Conservation (phyloP, 202 grass and related monocot genomes). For the Elaeis oleifera region DNA sequence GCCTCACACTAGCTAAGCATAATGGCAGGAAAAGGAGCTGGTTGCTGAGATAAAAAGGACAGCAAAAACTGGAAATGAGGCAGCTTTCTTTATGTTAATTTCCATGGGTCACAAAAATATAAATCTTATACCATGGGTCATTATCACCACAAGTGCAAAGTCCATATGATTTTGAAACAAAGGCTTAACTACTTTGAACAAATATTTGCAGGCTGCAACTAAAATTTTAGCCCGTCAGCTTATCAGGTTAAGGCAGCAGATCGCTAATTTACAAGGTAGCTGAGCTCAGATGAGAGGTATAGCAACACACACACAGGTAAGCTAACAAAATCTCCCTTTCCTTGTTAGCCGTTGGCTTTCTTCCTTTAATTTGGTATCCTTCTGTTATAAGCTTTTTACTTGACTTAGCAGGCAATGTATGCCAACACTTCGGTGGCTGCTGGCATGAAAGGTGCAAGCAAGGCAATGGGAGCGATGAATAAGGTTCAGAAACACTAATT, state of each 20-base stretch:
- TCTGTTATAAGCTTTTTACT: too few relatives aligned
- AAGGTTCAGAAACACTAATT: slow-evolving; percentile 40
- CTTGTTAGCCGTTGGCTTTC: too few relatives aligned
- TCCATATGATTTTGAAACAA: neutral
- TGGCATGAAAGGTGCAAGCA: slow-evolving; percentile 77
- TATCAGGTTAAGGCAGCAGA: slow-evolving; percentile 92
- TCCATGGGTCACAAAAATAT: neutral
- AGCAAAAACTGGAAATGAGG: slow-evolving; percentile 99
- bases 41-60: slow-evolving; percentile 95
- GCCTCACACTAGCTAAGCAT: slow-evolving; percentile 1
- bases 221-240: slow-evolving; percentile 81
- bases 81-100: slow-evolving; percentile 25
- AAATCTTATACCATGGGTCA: neutral
- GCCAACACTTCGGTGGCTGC: slow-evolving; percentile 84
- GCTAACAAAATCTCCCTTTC: neutral
- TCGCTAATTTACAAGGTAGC: slow-evolving; percentile 85
- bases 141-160: too few relatives aligned
- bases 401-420: slow-evolving; percentile 60
- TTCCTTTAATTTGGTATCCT: too few relatives aligned
- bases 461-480: slow-evolving; percentile 87
- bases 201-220: slow-evolving; percentile 57
- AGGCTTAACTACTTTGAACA: neutral
- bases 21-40: slow-evolving; percentile 81
- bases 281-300: slow-evolving; percentile 85
- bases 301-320: slow-evolving; percentile 79